These are phyloP conservation scores for Acanthamoeba divionensis DNA, from an alignment of 208 protist genomes.

Conservation along the genomic window DNA sequence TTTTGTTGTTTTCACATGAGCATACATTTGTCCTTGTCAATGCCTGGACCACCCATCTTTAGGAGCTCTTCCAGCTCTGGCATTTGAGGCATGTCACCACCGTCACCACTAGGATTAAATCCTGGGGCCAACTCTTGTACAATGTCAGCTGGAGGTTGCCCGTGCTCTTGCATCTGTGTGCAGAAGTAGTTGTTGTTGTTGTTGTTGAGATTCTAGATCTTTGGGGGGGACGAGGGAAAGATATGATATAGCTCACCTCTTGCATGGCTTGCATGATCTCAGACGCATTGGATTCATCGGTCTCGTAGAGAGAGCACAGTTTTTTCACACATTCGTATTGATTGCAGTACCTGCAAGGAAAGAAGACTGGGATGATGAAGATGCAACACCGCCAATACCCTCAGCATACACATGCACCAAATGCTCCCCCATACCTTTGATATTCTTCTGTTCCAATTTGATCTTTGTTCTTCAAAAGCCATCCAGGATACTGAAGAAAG, in stretches of 20 bases:
- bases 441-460: conserved; percentile 8
- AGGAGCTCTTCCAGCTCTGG: conserved; percentile 35
- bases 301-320: conserved; percentile 31
- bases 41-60: conserved; percentile 19
- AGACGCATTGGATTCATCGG: background rate
- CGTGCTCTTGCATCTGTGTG: conserved; percentile 36
- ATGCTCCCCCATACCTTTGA: background rate
- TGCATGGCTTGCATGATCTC: conserved; percentile 51
- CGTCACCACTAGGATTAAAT: background rate
- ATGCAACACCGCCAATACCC: background rate
- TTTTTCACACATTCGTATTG: conserved; percentile 41
- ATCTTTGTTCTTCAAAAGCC: conserved; percentile 44
- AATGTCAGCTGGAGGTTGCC: conserved; percentile 16
- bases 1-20: no score
- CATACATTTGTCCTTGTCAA: conserved; percentile 43
- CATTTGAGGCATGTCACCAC: background rate
- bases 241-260: background rate
- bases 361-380: background rate
- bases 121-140: conserved; percentile 51
- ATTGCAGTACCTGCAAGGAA: background rate
- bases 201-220: background rate
- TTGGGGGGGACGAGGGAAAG: background rate
- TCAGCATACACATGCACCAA: background rate
- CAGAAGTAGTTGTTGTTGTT: no score
- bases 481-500: conserved; percentile 11